A percentile compares a stretch with the other conserved stretches of the same genome.
phyloP scores from a whole-genome alignment of 805 yeast species.

The Cyberlindnera meyerae region DNA sequence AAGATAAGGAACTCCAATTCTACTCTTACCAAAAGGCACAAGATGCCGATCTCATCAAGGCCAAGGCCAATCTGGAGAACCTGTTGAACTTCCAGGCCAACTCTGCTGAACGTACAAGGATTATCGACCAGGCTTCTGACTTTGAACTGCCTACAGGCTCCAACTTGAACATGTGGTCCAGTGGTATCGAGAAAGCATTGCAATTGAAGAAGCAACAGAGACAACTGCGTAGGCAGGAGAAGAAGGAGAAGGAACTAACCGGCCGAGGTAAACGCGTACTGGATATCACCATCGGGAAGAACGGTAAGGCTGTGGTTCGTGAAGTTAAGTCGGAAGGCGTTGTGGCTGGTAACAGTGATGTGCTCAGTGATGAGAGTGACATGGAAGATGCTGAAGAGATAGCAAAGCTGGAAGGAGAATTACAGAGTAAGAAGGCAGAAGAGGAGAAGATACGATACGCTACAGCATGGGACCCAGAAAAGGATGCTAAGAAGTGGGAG shows the following conservation, averaged over 20 bases:
- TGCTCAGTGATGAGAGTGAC: conserved; percentile 31
- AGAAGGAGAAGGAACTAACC: conserved; percentile 47
- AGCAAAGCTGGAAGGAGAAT: conserved; percentile 25
- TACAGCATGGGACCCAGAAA: conserved; percentile 56
- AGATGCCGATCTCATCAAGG: conserved; percentile 60
- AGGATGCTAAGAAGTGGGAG: conserved; percentile 50
- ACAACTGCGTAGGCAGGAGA: conserved; percentile 59
- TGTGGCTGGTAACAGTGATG: neutral
- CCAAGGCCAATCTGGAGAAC: conserved; percentile 69
- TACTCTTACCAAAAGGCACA: conserved; percentile 35
- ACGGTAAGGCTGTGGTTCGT: conserved; percentile 69
- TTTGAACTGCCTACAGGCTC: conserved; percentile 58
- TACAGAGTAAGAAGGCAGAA: conserved; percentile 31
- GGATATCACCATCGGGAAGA: conserved; percentile 66
- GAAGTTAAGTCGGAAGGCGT: too few species aligned
- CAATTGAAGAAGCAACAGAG: conserved; percentile 84
- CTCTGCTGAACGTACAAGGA: conserved; percentile 84
- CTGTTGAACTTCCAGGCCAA: conserved; percentile 77
- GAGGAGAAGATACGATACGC: conserved; percentile 29
- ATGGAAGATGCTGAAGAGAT: conserved; percentile 32
- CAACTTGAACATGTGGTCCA: conserved; percentile 68
- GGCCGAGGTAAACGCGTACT: conserved; percentile 76
- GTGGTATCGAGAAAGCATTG: conserved; percentile 78
- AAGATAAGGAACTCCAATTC: conserved; percentile 39
- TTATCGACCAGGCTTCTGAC: conserved; percentile 91